Evolutionary conservation across 202 grass and related monocot genomes (phyloP).

Genomic region (Brachypodium distachyon): DNA sequence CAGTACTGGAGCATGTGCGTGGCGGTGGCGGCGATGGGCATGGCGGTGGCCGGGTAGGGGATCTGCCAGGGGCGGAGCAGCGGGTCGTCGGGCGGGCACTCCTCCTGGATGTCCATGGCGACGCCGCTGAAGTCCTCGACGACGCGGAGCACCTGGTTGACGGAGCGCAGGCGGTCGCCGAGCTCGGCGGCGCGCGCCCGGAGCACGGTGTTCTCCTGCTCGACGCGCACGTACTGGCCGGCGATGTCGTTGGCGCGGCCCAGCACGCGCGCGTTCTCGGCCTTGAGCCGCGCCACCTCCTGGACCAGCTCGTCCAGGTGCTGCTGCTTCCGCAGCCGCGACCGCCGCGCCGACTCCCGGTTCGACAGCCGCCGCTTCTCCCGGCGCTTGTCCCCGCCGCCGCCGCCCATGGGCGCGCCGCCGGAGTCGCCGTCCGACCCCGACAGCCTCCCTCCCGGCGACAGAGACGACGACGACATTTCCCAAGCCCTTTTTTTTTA

Average conservation of each 20-base stretch:
- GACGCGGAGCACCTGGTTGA: constrained; percentile 67
- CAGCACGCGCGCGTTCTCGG: constrained; percentile 47
- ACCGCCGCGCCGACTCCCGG: constrained; percentile 88
- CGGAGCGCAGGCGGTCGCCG: constrained; percentile 53
- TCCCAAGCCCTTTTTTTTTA: too few species aligned
- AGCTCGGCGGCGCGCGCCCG: constrained; percentile 53
- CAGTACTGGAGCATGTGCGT: constrained; percentile 59
- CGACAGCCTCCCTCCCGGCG: constrained; percentile 19
- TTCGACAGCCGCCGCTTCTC: constrained; percentile 88
- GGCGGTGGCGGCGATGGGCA: constrained; percentile 40
- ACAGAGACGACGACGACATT: constrained; percentile 32
- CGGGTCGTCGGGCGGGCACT: constrained; percentile 44
- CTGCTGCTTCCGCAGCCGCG: constrained; percentile 85
- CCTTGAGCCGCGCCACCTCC: constrained; percentile 58
- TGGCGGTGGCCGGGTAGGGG: constrained; percentile 37
- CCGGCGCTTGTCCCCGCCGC: constrained; percentile 43
- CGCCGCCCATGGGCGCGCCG: not conserved
- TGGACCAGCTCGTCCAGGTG: constrained; percentile 72
- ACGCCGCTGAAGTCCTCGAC: constrained; percentile 69
- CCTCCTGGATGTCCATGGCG: constrained; percentile 82
- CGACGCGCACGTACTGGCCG: constrained; percentile 35
- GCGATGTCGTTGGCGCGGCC: constrained; percentile 41
- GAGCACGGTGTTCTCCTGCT: constrained; percentile 71
- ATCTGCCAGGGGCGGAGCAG: constrained; percentile 72
- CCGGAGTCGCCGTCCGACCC: constrained; percentile 52